Base-by-base conservation (phyloP, 2,329 filamentous ascomycete species). In the Colletotrichum eremochloae region DNA sequence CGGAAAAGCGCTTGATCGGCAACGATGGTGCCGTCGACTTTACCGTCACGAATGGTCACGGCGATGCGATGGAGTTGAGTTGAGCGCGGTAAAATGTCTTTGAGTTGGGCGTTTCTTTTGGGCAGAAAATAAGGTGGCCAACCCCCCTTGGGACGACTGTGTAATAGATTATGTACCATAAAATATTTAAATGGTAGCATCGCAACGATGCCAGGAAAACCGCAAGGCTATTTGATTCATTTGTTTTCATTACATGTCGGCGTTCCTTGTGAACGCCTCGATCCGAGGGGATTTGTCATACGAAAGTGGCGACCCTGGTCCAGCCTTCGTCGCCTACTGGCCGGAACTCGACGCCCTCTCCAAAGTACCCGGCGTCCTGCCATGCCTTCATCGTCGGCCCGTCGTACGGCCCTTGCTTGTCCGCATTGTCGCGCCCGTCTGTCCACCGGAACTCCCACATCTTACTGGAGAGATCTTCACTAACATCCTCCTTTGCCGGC, bases 361-460 rank as follows among this genome's bases (percentile, higher is more conserved):
- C 93, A 82, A 99, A 99, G 80, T 98, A 98, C 3, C 96, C 96
- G 33, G 94, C 94, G 74, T 94, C 91, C 76, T 93, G 91, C 96
- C 96, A 99, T 2, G 94, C 93, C 77, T 91, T 90, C 96, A 99
- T 98, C 48, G 92, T 96, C 6, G 87, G 81, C 9, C 88, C 89
- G 79, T 98, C 94, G 80, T 95, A 99, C 0, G 96, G 96, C 0
- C 96, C 96, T 81, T 99, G 94, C 70, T 89, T 88, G 60, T 90
- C 88, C 14, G 89, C 94, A 38, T 90, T 93, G 78, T 97, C 96
- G 52, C 95, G 88, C 24, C 94, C 94, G 80, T 97, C 95, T 50
- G 91, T 92, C 96, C 96, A 99, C 71, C 94, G 89, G 80, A 94
- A 99, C 81, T 98, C 94, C 95, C 96, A 99, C 86, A 90, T 88